Base-by-base conservation (phyloP, 257 asterid species). In the Petunia axillaris region DNA sequence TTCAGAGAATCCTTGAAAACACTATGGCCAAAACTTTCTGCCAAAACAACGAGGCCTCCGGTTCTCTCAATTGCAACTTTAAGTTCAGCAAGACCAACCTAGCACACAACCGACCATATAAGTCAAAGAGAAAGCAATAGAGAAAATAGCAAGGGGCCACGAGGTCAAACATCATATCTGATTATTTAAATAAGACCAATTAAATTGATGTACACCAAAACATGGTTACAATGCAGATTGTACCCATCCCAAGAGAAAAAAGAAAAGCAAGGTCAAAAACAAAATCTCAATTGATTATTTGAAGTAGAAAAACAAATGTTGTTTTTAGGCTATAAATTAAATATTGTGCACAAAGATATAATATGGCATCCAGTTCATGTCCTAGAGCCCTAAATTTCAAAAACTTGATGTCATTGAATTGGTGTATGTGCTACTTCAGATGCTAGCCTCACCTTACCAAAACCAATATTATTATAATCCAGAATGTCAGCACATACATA, bases 51-150 rank as follows among this genome's bases (percentile, higher is more conserved):
- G 80, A 95, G 91, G 39, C 99, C 99, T 80, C 99, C 99, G 64
- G 99, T 93, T 89, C 82, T 95, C 82, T 95, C 99, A 80, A 92
- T 86, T 53, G 94, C 98, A 83, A 91, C 90, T 90, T 95, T 95
- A 83, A 93, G 92, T 87, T 95, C 99, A 71, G 99, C 97, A 84
- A 95, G 89, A 79, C 99, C 99, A 79, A 95, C 99, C 99, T 95
- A 83, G 85, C 76, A 79, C 3, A 15, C 9, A 64, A 43, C 11
- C 75, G 16, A 38, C 44, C 60, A 48, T 35, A 35, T 71, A 71
- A 71, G 60, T 71, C 9, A 48, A 48, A 71, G 77, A 71, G 41
- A 71, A 71, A 71, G 6, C 41, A 43, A 35, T 48, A 48, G 37
- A 67, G 58, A 48, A 71, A 71, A 35, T 48, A 71, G 77, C 43